phyloP scores from a whole-genome alignment of 2,329 filamentous ascomycete genomes.

The Paramyrothecium sp. region DNA sequence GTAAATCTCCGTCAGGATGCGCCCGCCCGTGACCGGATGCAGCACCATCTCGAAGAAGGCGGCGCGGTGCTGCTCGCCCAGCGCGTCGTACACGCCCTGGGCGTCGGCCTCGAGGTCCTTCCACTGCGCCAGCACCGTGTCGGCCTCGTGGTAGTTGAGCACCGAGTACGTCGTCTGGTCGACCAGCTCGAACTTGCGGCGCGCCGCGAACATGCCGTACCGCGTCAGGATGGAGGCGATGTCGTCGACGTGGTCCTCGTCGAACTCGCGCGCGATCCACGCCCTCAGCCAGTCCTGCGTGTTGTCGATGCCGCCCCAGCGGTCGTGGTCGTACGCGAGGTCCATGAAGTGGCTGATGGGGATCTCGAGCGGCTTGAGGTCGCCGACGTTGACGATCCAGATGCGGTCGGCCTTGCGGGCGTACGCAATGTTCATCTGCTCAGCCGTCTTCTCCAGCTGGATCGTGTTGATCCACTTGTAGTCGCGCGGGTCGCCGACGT shows the following conservation, averaged over 20 bases:
- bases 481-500: constrained; percentile 59
- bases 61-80: constrained; percentile 42
- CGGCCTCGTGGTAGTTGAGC: constrained; percentile 60
- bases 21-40: constrained; percentile 57
- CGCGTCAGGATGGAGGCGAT: constrained; percentile 44
- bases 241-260: constrained; percentile 36
- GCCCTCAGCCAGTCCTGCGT: constrained; percentile 36
- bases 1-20: constrained; percentile 50
- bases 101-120: constrained; percentile 42
- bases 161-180: constrained; percentile 55
- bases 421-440: constrained; percentile 49
- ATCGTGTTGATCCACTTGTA: constrained; percentile 59
- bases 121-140: constrained; percentile 53
- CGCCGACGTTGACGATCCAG: constrained; percentile 64
- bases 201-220: constrained; percentile 51
- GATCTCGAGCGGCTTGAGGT: constrained; percentile 58
- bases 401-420: constrained; percentile 46
- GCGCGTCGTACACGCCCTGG: constrained; percentile 39
- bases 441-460: constrained; percentile 26
- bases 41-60: constrained; percentile 61
- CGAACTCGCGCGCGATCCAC: constrained; percentile 53
- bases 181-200: constrained; percentile 60
- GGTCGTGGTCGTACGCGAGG: constrained; percentile 54
- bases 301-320: constrained; percentile 24
- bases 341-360: constrained; percentile 56